Evolutionary conservation across 371 early-diverging fungal species (phyloP).

Genomic region (Zopfochytrium polystomum): DNA sequence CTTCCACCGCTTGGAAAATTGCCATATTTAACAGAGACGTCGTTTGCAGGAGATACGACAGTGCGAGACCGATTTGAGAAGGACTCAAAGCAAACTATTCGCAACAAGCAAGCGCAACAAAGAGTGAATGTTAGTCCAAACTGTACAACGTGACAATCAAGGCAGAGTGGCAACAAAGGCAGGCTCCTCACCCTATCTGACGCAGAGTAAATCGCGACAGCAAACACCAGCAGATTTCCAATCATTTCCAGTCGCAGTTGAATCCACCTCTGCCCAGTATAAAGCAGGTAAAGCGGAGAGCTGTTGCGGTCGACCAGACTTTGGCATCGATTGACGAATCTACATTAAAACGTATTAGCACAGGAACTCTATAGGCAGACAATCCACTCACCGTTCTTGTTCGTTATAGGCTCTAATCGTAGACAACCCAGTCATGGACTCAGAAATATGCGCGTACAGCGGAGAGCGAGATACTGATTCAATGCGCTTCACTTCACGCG

Average conservation of each 20-base stretch:
- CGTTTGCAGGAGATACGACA: conserved; percentile 74
- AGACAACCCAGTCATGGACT: conserved; percentile 43
- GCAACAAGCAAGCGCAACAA: neutral
- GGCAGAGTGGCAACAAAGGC: too few species aligned
- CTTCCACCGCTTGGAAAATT: conserved; percentile 25
- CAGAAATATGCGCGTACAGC: conserved; percentile 47
- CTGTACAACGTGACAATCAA: neutral
- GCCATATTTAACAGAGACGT: conserved; percentile 65
- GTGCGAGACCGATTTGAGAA: conserved; percentile 73
- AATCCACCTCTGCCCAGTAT: conserved; percentile 34
- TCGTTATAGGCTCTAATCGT: conserved; percentile 49
- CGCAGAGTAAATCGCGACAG: conserved; percentile 31
- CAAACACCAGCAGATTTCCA: conserved; percentile 41
- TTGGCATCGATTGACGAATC: conserved; percentile 25
- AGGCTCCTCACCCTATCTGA: neutral
- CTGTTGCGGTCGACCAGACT: conserved; percentile 47
- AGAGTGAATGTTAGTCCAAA: neutral
- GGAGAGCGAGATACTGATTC: conserved; percentile 46
- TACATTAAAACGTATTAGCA: neutral
- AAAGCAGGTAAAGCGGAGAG: conserved; percentile 23
- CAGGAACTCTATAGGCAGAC: neutral
- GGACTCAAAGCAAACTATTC: conserved; percentile 10
- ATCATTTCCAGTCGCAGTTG: conserved; percentile 72
- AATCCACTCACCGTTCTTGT: conserved; percentile 22
- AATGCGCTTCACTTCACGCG: conserved; percentile 53